phyloP scores from a whole-genome alignment of 176 grass and related monocot genomes.

The Hordeum marinum region DNA sequence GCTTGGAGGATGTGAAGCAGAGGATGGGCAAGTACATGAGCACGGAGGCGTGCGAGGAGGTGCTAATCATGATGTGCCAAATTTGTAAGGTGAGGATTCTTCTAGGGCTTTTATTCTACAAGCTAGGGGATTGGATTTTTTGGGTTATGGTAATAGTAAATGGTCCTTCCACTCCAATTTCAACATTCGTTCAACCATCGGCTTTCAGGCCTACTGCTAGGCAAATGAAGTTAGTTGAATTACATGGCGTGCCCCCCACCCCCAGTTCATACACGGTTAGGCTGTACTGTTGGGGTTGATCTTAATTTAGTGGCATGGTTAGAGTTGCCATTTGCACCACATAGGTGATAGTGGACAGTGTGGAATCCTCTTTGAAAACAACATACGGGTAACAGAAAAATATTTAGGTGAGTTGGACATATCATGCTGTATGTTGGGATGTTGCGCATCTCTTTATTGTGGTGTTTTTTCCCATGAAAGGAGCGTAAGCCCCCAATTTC shows the following conservation, averaged over 20 bases:
- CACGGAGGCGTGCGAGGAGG: constrained; percentile 39
- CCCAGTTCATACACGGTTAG: no score
- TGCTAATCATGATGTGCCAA: constrained; percentile 57
- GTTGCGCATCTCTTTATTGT: not conserved
- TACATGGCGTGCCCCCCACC: not conserved
- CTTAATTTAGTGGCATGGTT: not conserved
- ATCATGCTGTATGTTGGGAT: not conserved
- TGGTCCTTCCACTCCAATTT: not conserved
- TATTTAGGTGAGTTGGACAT: not conserved
- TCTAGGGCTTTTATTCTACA: not conserved
- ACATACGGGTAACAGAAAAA: not conserved
- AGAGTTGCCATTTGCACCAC: not conserved
- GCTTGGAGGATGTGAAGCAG: constrained; percentile 49
- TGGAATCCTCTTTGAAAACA: not conserved
- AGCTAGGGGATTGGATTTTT: not conserved
- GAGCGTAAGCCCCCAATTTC: no score
- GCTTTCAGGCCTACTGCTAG: not conserved
- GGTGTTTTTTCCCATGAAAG: not conserved
- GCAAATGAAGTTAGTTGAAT: not conserved
- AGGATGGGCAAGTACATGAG: constrained; percentile 53
- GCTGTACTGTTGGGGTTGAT: not conserved
- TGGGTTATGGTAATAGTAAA: not conserved
- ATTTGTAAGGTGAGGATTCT: constrained; percentile 46
- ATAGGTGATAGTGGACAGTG: not conserved
- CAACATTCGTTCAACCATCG: not conserved